Evolutionary conservation across 345 rosid genomes (phyloP), one percentile per base, ranked within the genome.

Genomic region (Moricandia arvensis): DNA sequence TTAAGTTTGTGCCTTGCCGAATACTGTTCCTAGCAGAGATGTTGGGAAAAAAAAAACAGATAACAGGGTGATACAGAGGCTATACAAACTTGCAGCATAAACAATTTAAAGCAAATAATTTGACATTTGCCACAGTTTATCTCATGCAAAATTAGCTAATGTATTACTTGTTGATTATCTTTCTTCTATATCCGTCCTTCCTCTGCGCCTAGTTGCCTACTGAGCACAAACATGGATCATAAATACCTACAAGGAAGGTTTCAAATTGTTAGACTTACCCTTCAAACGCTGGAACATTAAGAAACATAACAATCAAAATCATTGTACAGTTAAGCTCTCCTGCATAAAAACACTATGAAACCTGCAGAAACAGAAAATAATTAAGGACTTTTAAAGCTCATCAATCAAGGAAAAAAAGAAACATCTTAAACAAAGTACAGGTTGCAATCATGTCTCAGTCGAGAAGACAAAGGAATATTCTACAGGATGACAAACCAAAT

Each of bases 201-300:
- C 16, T 62, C 68, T 63, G 8, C 29, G 6, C 13, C 6, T 18
- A 59, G 59, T 59, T 43, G 58, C 69, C 24, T 51, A 54, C 49
- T 59, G 30, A 59, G 58, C 27, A 38, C 17, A 43, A 59, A 13
- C 47, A 71, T 29, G 5, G 16, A 54, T 21, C 61, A 57, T 24
- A 53, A 12, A 29, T 8, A 34, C 76, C 76, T 73, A 73, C 63
- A 63, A n/a, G 38, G 35, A 49, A 34, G 59, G 17, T 58, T 58
- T 57, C 66, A 66, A 29, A 66, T 8, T 7, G 59, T 74, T 41
- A 66, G 72, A 74, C 59, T 57, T 73, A 15, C 70, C 54, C 55
- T n/a, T 64, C 59, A 24, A 37, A 41, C 65, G 37, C 71, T 62
- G 11, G 31, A 29, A 16, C 54, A 12, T 8, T 18, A 9, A 57